Base-by-base conservation (phyloP, 2,329 filamentous ascomycete species). In the Ophiosphaerella herpotricha region DNA sequence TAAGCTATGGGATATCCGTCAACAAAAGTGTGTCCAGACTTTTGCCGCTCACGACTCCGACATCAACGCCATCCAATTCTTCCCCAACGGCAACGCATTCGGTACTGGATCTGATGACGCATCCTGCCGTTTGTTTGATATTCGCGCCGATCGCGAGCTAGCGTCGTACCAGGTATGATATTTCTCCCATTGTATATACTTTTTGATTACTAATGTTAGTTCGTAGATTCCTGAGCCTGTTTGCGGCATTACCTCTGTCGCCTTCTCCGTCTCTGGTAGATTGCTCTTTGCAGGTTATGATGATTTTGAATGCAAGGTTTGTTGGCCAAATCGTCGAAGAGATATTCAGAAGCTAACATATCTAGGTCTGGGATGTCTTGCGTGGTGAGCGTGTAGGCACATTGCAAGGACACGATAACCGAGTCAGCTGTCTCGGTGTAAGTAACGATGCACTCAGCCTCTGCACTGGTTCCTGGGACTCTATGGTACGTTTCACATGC, bases 401-500 rank as follows among this genome's bases (percentile, higher is more conserved):
- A 48, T 83, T 99, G 52, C 93, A 95, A 68, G 94, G 94, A 67
- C 94, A 99, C 76, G 93, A 97, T 78, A 99, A 99, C 81, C 89
- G 94, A 63, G 94, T 99, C 74, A 97, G 93, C 84, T 99, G 94
- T 78, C 80, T 99, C 72, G 94, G 94, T 62, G 94, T 99, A 66
- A 97, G 93, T 82, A 97, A 97, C 75, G 94, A 99, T 73, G 94
- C 93, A 57, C 96, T 97, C 80, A 97, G 93, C 81, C 82, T 99
- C 80, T 97, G 94, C 85, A 99, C 94, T 71, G 94, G 94, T 75
- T 99, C 94, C 64, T 99, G 94, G 94, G 94, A 99, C 80, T 97
- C 94, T 69, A 84, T 96, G 82, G 94, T 97, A 84, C 80, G 91
- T 83, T 48, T 60, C 38, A 46, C 11, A 16, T 46, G 32, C 29